Base-by-base conservation (phyloP, 2,329 filamentous ascomycete genomes). In the Neonectria punicea region DNA sequence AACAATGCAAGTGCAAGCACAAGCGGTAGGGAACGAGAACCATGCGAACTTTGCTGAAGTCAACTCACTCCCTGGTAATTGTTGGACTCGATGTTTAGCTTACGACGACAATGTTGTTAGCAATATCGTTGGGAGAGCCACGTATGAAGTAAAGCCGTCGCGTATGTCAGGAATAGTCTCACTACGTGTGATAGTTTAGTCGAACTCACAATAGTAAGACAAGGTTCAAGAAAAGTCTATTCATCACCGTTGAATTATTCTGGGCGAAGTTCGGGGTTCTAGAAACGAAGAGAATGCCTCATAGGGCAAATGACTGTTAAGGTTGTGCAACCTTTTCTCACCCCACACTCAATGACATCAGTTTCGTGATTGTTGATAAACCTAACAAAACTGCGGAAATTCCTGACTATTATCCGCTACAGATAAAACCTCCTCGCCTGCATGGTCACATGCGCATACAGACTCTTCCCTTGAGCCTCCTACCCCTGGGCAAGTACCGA, bases 361-460 rank as follows among this genome's bases (percentile, higher is more conserved):
- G 56, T 36, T 44, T 43, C 56, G 61, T 43, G 16, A n/a, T 49
- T 50, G 32, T 36, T 49, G 50, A 25, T 47, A n/a, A 54, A 56
- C 49, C 20, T n/a, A n/a, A 5, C 49, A 51, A 53, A 55, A 49
- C 50, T 54, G 55, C 59, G 58, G 58, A 56, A 56, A 59, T 46
- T 59, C 44, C 10, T 10, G 39, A 9, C 39, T 36, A 60, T 59
- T 36, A 60, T 59, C 50, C 51, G 54, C 36, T 51, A 36, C 56
- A 60, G 56, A 64, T 60, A 56, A 64, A 64, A 56, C 56, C 34
- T 41, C 61, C 49, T 64, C 61, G 51, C 44, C 59, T 62, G 53
- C 60, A 62, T 47, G 53, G 53, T 49, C 18, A 47, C 44, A 34
- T 56, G 61, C 44, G 44, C 20, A 41, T 54, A 41, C 43, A 64